Conservation (phyloP, 495 filamentous ascomycete species). For the Hypoxylon lienhwacheense region DNA sequence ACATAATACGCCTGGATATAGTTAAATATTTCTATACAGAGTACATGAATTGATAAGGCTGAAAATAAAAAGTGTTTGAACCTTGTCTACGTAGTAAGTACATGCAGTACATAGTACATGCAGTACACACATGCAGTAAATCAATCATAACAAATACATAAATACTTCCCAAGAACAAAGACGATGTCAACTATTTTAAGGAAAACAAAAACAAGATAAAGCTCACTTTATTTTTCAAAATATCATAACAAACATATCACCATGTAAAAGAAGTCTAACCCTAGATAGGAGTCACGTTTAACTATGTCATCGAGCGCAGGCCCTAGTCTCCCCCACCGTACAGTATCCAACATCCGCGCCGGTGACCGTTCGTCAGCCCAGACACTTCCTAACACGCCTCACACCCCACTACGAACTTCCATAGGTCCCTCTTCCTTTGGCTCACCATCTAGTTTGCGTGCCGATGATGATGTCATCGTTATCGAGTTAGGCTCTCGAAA, state of each 20-base stretch:
- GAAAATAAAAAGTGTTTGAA: too few relatives aligned
- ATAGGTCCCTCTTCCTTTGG: slow-evolving; percentile 63
- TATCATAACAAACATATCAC: slow-evolving; percentile 12
- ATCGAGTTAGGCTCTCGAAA: slow-evolving; percentile 81
- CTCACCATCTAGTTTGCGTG: slow-evolving; percentile 72
- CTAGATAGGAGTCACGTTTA: slow-evolving; percentile 35
- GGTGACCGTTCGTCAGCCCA: slow-evolving; percentile 39
- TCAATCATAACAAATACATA: too few relatives aligned
- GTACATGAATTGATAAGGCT: too few relatives aligned
- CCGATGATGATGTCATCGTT: slow-evolving; percentile 80
- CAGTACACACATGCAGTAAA: too few relatives aligned
- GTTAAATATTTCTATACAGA: slow-evolving; percentile 1
- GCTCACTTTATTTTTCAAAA: background rate
- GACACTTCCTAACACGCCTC: slow-evolving; percentile 44
- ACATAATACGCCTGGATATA: background rate
- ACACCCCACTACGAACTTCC: slow-evolving; percentile 60
- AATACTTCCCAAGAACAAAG: too few relatives aligned
- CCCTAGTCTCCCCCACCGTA: slow-evolving; percentile 48
- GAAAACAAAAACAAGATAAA: slow-evolving; percentile 2
- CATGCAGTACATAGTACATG: background rate
- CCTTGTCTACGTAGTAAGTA: too few relatives aligned
- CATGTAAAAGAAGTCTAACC: slow-evolving; percentile 19
- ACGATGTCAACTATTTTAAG: background rate
- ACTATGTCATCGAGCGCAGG: slow-evolving; percentile 39
- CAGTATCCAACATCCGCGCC: slow-evolving; percentile 55